A percentile compares a stretch with the other conserved stretches of the same genome.
phyloP scores from a whole-genome alignment of 345 rosid genomes.

The Eucalyptus caleyi region DNA sequence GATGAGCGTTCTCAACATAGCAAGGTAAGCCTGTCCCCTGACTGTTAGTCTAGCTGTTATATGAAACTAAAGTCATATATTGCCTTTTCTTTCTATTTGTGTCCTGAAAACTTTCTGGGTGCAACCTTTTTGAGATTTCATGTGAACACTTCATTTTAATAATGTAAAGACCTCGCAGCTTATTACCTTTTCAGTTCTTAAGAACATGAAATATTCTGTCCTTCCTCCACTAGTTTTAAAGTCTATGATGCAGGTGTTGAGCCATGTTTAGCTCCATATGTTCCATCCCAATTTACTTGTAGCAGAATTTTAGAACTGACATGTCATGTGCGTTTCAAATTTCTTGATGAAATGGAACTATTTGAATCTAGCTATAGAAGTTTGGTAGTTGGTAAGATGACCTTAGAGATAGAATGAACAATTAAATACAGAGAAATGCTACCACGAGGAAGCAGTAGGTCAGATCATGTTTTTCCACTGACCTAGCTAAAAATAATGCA shows the following conservation, averaged over 20 bases:
- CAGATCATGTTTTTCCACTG: constrained; percentile 5
- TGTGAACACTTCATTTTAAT: not conserved
- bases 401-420: not conserved
- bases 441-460: not conserved
- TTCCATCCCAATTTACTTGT: not conserved
- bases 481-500: not conserved
- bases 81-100: not conserved
- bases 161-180: not conserved
- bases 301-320: not conserved
- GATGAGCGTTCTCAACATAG: constrained; percentile 78
- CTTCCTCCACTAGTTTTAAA: not conserved
- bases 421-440: not conserved
- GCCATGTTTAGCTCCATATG: not conserved
- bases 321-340: not conserved
- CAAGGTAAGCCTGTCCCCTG: constrained; percentile 40
- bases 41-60: not conserved
- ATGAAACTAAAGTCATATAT: not conserved
- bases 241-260: not conserved
- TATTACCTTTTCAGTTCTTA: not conserved
- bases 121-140: not conserved
- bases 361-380: not conserved
- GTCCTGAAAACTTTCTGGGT: not conserved
- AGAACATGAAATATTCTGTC: not conserved
- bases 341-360: not conserved
- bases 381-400: not conserved